Evolutionary conservation across 2,329 filamentous ascomycete species (phyloP).

Genomic region (Seiridium cupressi): DNA sequence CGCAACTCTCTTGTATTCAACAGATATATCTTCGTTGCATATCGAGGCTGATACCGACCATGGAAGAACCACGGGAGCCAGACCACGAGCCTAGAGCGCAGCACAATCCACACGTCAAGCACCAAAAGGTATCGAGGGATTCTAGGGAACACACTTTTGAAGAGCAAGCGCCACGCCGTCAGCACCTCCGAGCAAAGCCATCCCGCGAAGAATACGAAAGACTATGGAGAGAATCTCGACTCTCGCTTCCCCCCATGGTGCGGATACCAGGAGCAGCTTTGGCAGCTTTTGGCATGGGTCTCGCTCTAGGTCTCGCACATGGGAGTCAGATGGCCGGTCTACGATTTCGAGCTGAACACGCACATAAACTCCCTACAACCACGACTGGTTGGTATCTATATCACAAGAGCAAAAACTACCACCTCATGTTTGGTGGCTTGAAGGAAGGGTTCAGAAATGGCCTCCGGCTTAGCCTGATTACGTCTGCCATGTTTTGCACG

Average conservation of each 20-base stretch:
- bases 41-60: background rate
- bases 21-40: too few relatives aligned
- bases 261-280: conserved; percentile 66
- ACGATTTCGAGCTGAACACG: conserved; percentile 92
- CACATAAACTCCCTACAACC: conserved; percentile 82
- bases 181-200: conserved; percentile 6
- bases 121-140: background rate
- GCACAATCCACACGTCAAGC: too few relatives aligned
- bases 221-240: conserved; percentile 40
- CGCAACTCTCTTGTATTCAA: too few relatives aligned
- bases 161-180: background rate
- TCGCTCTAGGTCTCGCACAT: conserved; percentile 68
- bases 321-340: conserved; percentile 73
- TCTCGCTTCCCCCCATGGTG: conserved; percentile 61
- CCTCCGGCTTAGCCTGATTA: conserved; percentile 67
- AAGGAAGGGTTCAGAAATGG: conserved; percentile 78
- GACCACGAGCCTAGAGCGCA: too few relatives aligned
- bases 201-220: conserved; percentile 30
- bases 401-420: conserved; percentile 97
- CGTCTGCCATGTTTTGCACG: conserved; percentile 71
- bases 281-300: conserved; percentile 66
- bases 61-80: background rate
- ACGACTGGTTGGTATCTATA: conserved; percentile 96
- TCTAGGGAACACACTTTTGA: background rate
- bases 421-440: conserved; percentile 73